phyloP scores from a whole-genome alignment of 2,329 filamentous ascomycete genomes.

The Fusarium annulatum region DNA sequence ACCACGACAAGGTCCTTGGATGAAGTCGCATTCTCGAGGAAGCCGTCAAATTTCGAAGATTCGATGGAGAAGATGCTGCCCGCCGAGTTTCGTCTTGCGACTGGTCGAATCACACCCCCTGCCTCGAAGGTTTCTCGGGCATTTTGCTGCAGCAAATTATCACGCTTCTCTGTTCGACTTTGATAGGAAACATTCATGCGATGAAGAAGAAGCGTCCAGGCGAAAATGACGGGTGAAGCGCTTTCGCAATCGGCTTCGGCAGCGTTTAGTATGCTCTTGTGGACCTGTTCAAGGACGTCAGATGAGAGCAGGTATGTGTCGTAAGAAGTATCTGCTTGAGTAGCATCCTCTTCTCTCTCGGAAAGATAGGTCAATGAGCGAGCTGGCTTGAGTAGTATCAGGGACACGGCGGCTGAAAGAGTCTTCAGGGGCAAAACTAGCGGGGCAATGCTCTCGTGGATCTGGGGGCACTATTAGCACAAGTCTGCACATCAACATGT shows the following conservation, averaged over 20 bases:
- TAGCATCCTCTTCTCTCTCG: constrained; percentile 53
- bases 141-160: constrained; percentile 67
- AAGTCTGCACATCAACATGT: background rate
- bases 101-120: constrained; percentile 53
- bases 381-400: constrained; percentile 76
- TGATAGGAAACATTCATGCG: constrained; percentile 73
- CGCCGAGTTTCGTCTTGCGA: constrained; percentile 66
- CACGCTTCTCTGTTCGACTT: constrained; percentile 69
- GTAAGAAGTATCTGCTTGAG: constrained; percentile 52
- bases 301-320: constrained; percentile 75
- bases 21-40: constrained; percentile 61
- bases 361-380: constrained; percentile 60
- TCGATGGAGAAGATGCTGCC: constrained; percentile 72
- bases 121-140: constrained; percentile 68
- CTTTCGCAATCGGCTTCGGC: constrained; percentile 66
- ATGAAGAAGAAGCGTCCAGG: constrained; percentile 83
- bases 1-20: constrained; percentile 64
- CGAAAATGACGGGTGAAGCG: constrained; percentile 79
- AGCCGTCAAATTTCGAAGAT: constrained; percentile 68
- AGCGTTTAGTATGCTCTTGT: constrained; percentile 74
- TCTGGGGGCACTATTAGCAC: constrained; percentile 43
- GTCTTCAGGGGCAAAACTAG: constrained; percentile 74
- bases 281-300: constrained; percentile 76
- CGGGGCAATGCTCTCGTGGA: constrained; percentile 57
- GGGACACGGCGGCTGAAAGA: constrained; percentile 75